These are phyloP conservation scores for Cordyceps militaris DNA, from an alignment of 2,329 filamentous ascomycete species.

Conservation along the genomic window DNA sequence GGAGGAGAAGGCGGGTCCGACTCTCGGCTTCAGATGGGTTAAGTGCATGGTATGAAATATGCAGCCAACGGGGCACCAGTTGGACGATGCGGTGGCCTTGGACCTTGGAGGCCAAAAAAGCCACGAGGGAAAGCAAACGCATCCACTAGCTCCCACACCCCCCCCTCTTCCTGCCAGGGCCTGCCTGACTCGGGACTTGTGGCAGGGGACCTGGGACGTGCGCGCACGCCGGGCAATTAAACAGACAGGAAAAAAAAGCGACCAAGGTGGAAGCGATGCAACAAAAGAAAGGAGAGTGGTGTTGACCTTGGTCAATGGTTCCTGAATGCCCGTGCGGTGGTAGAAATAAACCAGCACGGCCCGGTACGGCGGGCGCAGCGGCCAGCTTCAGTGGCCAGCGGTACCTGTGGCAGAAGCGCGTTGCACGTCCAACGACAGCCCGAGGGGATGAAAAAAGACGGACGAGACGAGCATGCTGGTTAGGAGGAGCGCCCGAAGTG, in stretches of 20 bases:
- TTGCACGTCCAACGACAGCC: neutral
- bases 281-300: neutral
- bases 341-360: neutral
- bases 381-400: neutral
- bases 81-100: neutral
- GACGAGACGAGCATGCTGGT: neutral
- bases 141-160: neutral
- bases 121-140: constrained; percentile 7
- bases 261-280: neutral
- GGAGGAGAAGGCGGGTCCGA: neutral
- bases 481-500: neutral
- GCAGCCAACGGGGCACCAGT: constrained; percentile 4
- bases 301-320: neutral
- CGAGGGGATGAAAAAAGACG: neutral
- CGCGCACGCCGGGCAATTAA: neutral
- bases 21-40: neutral
- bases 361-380: neutral
- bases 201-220: neutral
- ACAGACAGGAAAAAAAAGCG: neutral
- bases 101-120: neutral
- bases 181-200: constrained; percentile 3
- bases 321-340: constrained; percentile 4
- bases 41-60: neutral
- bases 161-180: neutral
- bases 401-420: neutral